Percentiles rank a stretch among this genome's conserved stretches.
These are phyloP conservation scores for Herpomyces periplanetae DNA, from an alignment of 2,329 filamentous ascomycete genomes.

Conservation along the genomic window DNA sequence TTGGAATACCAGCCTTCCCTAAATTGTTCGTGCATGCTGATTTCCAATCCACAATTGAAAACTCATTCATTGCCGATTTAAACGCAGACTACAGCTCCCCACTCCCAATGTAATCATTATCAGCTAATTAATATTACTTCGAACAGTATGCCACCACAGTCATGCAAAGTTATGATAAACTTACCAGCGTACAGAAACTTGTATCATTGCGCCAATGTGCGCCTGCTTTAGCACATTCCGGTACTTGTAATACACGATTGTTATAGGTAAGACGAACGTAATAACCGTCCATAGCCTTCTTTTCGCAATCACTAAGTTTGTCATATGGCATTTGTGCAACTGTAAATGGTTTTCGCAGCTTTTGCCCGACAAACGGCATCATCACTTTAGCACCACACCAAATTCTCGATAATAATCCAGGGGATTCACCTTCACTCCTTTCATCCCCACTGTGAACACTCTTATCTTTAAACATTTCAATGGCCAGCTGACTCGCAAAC, in stretches of 20 bases:
- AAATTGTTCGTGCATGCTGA: constrained; percentile 17
- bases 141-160: too few relatives aligned
- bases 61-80: constrained; percentile 65
- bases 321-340: too few relatives aligned
- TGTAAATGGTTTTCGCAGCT: constrained; percentile 14
- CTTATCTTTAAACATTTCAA: constrained; percentile 30
- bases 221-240: constrained; percentile 31
- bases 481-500: constrained; percentile 59
- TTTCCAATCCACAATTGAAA: constrained; percentile 44
- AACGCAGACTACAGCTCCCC: constrained; percentile 24
- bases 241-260: constrained; percentile 37
- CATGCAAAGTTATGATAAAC: constrained; percentile 5
- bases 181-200: constrained; percentile 53
- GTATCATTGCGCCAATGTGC: constrained; percentile 61
- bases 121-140: too few relatives aligned
- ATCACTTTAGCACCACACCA: too few relatives aligned
- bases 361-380: constrained; percentile 1
- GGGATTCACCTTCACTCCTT: too few relatives aligned
- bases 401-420: too few relatives aligned
- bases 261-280: constrained; percentile 79
- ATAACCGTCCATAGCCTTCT: constrained; percentile 23
- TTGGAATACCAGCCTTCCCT: constrained; percentile 13
- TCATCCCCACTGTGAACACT: too few relatives aligned
- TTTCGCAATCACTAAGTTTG: constrained; percentile 17
- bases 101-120: neutral